Base-by-base conservation (phyloP, 352 stramenopile genomes). In the Pythium phragmiticola region DNA sequence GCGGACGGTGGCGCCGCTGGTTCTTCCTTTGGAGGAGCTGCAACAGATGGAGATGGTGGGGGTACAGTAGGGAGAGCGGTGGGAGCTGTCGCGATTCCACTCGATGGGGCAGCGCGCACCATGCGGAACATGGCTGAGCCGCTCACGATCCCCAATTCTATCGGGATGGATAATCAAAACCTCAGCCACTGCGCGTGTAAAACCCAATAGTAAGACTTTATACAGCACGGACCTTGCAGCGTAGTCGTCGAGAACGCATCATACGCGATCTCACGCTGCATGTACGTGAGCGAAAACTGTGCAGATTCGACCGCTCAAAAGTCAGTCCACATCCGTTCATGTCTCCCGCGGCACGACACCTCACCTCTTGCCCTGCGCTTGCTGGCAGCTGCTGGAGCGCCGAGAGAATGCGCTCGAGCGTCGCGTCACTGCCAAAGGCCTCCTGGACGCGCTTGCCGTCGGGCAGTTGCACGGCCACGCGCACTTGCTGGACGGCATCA, bases 111-210 rank as follows among this genome's bases (percentile, higher is more conserved):
- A 21, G 55, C 55, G n/a, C 60, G 49, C 4, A 34, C 26, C 60
- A 94, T 74, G 7, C 85, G 87, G 60, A 96, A 96, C 65, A 96
- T 94, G 19, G 80, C 87, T 36, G 87, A 96, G 7, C 87, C 87
- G 57, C 77, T 90, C 52, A 90, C 30, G 45, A 96, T 83, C 0
- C 87, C 87, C 23, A 96, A 53, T 6, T 94, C 83, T 92, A 47
- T 6, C 11, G 13, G 4, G 1, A 55, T 11, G 42, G 21, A 21
- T 21, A 19, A 16, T 3, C 2, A 53, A 11, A 13, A 26, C 36
- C 36, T 14, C 1, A 46, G 2, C 8, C 11, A 21, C 5, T 39
- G 34, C 7, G 34, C 34, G 34, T 39, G 11, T 9, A 39, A 12
- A 16, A 7, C 39, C 4, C 11, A 14, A 12, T 41, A 42, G 39